Conservation (phyloP, 352 stramenopile genomes). For the Phytophthora crassamura region DNA sequence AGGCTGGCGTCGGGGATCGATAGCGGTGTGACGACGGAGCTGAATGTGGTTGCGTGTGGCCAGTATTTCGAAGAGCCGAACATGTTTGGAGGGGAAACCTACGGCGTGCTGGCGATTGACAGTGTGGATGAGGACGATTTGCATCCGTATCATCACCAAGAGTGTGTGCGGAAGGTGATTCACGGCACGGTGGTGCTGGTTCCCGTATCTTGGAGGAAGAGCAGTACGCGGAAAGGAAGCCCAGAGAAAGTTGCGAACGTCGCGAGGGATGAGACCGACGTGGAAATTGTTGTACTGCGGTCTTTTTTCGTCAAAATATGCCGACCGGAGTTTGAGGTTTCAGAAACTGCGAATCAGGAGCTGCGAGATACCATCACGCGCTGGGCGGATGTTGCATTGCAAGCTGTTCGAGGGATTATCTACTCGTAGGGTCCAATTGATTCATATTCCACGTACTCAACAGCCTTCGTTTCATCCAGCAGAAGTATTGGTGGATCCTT, state of each 20-base stretch:
- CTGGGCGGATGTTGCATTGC: slow-evolving; percentile 20
- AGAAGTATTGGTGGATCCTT: too few relatives aligned
- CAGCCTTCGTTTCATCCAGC: too few relatives aligned
- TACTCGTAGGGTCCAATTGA: slow-evolving; percentile 10
- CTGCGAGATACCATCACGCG: slow-evolving; percentile 7
- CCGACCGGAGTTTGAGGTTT: slow-evolving; percentile 21
- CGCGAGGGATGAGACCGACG: slow-evolving; percentile 8
- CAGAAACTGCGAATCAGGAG: slow-evolving; percentile 4
- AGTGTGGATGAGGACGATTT: slow-evolving; percentile 42
- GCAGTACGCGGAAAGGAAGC: neutral
- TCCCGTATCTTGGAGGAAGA: neutral
- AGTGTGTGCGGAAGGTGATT: slow-evolving; percentile 34
- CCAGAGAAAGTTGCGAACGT: neutral
- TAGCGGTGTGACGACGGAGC: slow-evolving; percentile 16
- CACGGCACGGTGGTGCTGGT: slow-evolving; percentile 22
- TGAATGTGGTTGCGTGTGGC: slow-evolving; percentile 25
- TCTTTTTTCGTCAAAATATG: slow-evolving; percentile 18
- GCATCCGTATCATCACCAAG: slow-evolving; percentile 37
- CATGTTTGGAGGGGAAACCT: neutral
- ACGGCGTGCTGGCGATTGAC: slow-evolving; percentile 25
- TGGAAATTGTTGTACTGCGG: slow-evolving; percentile 22
- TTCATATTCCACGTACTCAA: too few relatives aligned
- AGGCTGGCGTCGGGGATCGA: slow-evolving; percentile 13
- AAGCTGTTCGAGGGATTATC: slow-evolving; percentile 18
- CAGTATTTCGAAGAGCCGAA: slow-evolving; percentile 10